phyloP scores from a whole-genome alignment of 1,284 basidiomycete species.

The Tilletia horrida region DNA sequence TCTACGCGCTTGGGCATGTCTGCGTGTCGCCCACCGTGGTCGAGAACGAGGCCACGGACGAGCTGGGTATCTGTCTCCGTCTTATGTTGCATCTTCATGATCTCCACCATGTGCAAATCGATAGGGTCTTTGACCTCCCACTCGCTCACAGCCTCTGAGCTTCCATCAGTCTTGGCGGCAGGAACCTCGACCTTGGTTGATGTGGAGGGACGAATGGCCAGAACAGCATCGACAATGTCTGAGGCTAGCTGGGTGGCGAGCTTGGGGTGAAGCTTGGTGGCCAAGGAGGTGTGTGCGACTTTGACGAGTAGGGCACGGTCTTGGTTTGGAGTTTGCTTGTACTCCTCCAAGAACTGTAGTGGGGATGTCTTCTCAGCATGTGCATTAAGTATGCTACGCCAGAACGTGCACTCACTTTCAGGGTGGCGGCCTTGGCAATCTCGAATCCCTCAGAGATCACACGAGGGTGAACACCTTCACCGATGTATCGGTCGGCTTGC shows the following conservation, averaged over 20 bases:
- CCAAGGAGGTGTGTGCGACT: slow-evolving; percentile 88
- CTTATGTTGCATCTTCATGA: slow-evolving; percentile 99
- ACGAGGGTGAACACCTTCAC: slow-evolving; percentile 96
- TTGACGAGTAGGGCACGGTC: slow-evolving; percentile 87
- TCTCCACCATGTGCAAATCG: slow-evolving; percentile 98
- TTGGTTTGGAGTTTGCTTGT: slow-evolving; percentile 69
- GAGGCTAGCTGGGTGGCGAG: slow-evolving; percentile 85
- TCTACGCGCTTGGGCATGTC: slow-evolving; percentile 99
- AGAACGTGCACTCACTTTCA: slow-evolving; percentile 64
- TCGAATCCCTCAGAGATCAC: slow-evolving; percentile 95
- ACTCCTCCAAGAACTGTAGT: slow-evolving; percentile 81
- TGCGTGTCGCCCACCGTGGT: slow-evolving; percentile 91
- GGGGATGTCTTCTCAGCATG: too few species aligned
- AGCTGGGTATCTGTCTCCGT: slow-evolving; percentile 97
- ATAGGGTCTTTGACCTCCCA: slow-evolving; percentile 64
- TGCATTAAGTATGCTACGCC: not conserved
- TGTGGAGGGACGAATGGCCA: slow-evolving; percentile 67
- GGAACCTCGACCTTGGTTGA: slow-evolving; percentile 37
- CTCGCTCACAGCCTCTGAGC: slow-evolving; percentile 42
- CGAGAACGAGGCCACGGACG: slow-evolving; percentile 85
- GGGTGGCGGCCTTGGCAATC: slow-evolving; percentile 89
- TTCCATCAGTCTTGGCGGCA: slow-evolving; percentile 39
- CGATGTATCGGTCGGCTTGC: slow-evolving; percentile 95
- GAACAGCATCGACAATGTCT: slow-evolving; percentile 91
- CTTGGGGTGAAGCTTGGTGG: slow-evolving; percentile 81